Evolutionary conservation across 352 stramenopile genomes (phyloP).

Genomic region (Globisporangium alternatum): DNA sequence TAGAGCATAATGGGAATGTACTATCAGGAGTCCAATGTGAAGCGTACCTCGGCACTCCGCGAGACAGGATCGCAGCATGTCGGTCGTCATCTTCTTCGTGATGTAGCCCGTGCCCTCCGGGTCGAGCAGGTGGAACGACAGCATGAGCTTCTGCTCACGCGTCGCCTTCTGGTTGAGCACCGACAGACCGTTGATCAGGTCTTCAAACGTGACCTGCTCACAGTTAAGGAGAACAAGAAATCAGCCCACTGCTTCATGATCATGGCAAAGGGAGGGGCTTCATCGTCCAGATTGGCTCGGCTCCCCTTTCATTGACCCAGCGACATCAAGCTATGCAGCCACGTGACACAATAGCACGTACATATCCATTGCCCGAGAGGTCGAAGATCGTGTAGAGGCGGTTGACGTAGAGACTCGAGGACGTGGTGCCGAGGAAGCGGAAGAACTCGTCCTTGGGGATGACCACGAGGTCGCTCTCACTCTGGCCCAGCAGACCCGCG

Average conservation of each 20-base stretch:
- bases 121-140: conserved; percentile 85
- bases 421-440: conserved; percentile 68
- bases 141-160: conserved; percentile 83
- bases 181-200: conserved; percentile 76
- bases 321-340: neutral
- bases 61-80: conserved; percentile 79
- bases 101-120: conserved; percentile 78
- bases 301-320: neutral
- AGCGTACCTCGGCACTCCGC: conserved; percentile 75
- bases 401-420: conserved; percentile 79
- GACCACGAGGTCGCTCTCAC: conserved; percentile 63
- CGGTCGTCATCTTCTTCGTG: conserved; percentile 79
- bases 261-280: neutral
- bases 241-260: neutral
- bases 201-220: conserved; percentile 74
- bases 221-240: neutral
- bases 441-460: conserved; percentile 88
- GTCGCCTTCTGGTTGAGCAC: conserved; percentile 84
- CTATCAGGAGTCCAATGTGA: neutral
- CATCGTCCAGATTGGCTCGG: neutral
- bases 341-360: conserved; percentile 14
- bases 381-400: conserved; percentile 87
- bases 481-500: conserved; percentile 58
- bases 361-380: conserved; percentile 70
- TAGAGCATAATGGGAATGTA: neutral